Evolutionary conservation across 2,329 filamentous ascomycete species (phyloP).

Genomic region (Talaromyces sp.): DNA sequence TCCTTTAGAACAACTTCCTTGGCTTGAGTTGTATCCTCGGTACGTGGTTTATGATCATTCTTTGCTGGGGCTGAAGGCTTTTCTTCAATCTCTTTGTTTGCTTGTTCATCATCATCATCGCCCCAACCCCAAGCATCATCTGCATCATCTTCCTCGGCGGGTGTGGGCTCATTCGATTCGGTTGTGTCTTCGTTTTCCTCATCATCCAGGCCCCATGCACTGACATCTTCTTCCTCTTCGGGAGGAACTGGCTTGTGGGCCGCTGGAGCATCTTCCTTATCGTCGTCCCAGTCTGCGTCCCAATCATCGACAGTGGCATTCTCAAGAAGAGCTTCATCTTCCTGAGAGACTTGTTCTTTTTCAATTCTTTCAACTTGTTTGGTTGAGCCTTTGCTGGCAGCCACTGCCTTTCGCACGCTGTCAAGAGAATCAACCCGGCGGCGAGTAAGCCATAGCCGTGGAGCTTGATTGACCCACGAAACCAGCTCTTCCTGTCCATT

Average conservation of each 20-base stretch:
- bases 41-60: slow-evolving; percentile 28
- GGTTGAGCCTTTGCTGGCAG: slow-evolving; percentile 66
- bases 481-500: slow-evolving; percentile 63
- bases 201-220: slow-evolving; percentile 56
- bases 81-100: slow-evolving; percentile 26
- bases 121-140: slow-evolving; percentile 85
- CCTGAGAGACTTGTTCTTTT: slow-evolving; percentile 73
- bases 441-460: slow-evolving; percentile 82
- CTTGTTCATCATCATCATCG: slow-evolving; percentile 58
- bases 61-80: slow-evolving; percentile 20
- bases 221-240: slow-evolving; percentile 49
- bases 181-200: slow-evolving; percentile 30
- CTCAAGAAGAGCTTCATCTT: slow-evolving; percentile 66
- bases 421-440: slow-evolving; percentile 79
- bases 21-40: slow-evolving; percentile 17
- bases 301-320: slow-evolving; percentile 64
- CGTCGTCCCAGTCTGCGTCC: slow-evolving; percentile 79
- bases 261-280: slow-evolving; percentile 52
- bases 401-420: slow-evolving; percentile 69
- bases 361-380: slow-evolving; percentile 81
- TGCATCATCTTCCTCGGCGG: slow-evolving; percentile 39
- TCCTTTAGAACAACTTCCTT: slow-evolving; percentile 79
- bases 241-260: slow-evolving; percentile 17
- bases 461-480: slow-evolving; percentile 79
- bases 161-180: slow-evolving; percentile 15